Evolutionary conservation across 2,329 filamentous ascomycete species (phyloP), one percentile per base, ranked within the genome.

Genomic region (Alternaria panax): DNA sequence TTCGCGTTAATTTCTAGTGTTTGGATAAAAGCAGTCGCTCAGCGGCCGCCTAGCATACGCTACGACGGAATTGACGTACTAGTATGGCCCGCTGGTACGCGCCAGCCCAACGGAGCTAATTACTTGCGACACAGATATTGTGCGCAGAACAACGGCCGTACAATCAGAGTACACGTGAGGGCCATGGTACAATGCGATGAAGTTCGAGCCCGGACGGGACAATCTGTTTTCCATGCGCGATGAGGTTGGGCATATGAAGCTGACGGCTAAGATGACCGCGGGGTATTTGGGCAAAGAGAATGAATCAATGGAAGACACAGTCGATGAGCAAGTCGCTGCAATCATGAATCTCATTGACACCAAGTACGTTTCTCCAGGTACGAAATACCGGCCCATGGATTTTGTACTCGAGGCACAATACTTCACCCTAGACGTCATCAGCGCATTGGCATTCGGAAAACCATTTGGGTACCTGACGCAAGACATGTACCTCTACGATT

Each of bases 351-450:
- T 86, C 5, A 81, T 86, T 40, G 76, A 81, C 54, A 67, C 63
- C n/a, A 82, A 82, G 59, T 86, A 82, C 28, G 8, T 73, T 1
- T 70, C 65, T 1, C 62, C 53, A 0, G 11, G 48, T 2, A 32
- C 58, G 18, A 69, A 78, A 3, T 76, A 80, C 4, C 78, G 68
- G 0, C 65, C 75, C 1, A 69, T 74, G 53, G 83, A 86, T 51
- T 71, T 83, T 54, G 81, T 75, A 2, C 71, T 73, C 4, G 83
- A 83, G 57, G 74, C 79, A 2, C 82, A 84, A 34, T 87, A 78
- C 70, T 82, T 86, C 51, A 84, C 84, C 1, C 75, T 86, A 7
- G 85, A 87, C 60, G 80, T 85, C 47, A 84, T 87, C 59, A 83
- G 79, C 27, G 80, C 80, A 34, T 67, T 87, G 3, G 82, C 82